phyloP scores from a whole-genome alignment of 2,329 filamentous ascomycete genomes.

The Aspergillus candidus region DNA sequence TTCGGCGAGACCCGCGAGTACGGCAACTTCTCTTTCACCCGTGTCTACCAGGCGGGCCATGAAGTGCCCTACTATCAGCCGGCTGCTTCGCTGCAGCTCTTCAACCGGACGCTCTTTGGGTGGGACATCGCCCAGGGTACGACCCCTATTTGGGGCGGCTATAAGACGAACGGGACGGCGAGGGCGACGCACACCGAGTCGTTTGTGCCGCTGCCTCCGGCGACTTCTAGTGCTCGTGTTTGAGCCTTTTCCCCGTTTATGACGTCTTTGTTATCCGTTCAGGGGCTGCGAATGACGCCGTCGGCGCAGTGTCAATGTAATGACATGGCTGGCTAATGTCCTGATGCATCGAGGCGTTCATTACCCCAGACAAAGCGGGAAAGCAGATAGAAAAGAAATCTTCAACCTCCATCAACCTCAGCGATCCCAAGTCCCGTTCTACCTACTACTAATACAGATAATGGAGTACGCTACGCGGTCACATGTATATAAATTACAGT shows the following conservation, averaged over 20 bases:
- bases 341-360: no score
- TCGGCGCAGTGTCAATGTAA: no score
- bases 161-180: conserved; percentile 36
- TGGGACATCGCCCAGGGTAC: conserved; percentile 51
- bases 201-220: conserved; percentile 29
- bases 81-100: conserved; percentile 53
- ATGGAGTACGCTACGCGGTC: no score
- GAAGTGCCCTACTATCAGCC: conserved; percentile 55
- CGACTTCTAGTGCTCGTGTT: conserved; percentile 8
- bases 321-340: no score
- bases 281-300: no score
- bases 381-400: no score
- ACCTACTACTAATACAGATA: no score
- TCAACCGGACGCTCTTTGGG: conserved; percentile 54
- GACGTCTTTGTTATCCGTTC: no score
- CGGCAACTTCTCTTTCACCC: conserved; percentile 65
- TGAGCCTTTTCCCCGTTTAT: neutral
- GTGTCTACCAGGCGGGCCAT: conserved; percentile 62
- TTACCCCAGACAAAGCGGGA: no score
- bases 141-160: conserved; percentile 27
- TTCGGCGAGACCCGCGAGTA: conserved; percentile 69
- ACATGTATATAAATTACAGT: no score
- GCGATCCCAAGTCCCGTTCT: no score
- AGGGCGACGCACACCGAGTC: conserved; percentile 43
- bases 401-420: no score